Conservation (phyloP, 2,329 filamentous ascomycete genomes). For the Fusarium sulawesiense region DNA sequence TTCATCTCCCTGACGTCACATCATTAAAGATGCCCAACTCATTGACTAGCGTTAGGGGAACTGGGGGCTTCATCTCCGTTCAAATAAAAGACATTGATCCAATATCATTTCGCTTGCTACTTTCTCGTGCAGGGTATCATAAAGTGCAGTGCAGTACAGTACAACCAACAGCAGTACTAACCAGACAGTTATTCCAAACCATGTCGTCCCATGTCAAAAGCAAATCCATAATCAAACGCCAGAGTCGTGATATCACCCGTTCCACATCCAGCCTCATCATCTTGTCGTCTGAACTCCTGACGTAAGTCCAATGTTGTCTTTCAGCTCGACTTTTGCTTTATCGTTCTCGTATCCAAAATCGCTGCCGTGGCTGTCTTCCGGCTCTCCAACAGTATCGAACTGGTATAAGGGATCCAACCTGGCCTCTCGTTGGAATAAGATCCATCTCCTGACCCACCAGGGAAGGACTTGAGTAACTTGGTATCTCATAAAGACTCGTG, state of each 20-base stretch:
- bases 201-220: conserved; percentile 7
- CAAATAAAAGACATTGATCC: conserved; percentile 21
- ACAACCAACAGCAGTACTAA: neutral
- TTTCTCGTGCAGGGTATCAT: conserved; percentile 45
- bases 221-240: conserved; percentile 23
- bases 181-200: conserved; percentile 21
- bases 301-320: conserved; percentile 51
- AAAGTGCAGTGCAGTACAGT: conserved; percentile 17
- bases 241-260: conserved; percentile 15
- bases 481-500: conserved; percentile 66
- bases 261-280: conserved; percentile 9
- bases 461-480: conserved; percentile 67
- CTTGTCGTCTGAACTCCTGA: conserved; percentile 34
- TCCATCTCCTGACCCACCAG: conserved; percentile 69
- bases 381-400: conserved; percentile 51
- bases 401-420: conserved; percentile 57
- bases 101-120: conserved; percentile 36
- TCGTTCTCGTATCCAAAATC: conserved; percentile 52
- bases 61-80: conserved; percentile 14
- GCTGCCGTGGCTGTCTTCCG: conserved; percentile 48
- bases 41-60: conserved; percentile 2
- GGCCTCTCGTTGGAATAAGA: conserved; percentile 61
- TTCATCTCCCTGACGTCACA: conserved; percentile 26
- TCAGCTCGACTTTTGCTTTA: conserved; percentile 54
- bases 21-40: neutral